Evolutionary conservation across 2,329 filamentous ascomycete genomes (phyloP), one percentile per base, ranked within the genome.

Genomic region (Hypomyces rosellus): DNA sequence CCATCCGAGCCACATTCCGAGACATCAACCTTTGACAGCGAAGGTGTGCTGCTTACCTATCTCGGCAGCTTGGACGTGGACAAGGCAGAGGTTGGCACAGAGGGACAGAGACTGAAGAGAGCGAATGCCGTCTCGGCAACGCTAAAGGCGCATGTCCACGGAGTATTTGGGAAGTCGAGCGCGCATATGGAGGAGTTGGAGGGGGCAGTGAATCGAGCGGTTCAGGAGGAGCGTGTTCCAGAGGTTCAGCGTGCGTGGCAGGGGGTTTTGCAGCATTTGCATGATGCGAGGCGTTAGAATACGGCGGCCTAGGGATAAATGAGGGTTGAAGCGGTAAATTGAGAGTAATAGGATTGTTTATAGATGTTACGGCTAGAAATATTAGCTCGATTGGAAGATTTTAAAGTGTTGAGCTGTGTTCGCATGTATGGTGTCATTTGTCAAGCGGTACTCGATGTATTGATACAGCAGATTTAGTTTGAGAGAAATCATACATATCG

Each of bases 51-150:
- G 1, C 50, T 69, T 14, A 61, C 62, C 11, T 78, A 77, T 61
- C 66, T 80, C 1, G 52, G 60, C 3, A 74, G 75, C 25, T 60
- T 82, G 7, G 74, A 78, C 30, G 58, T 74, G 3, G 70, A 74
- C 9, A 65, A 66, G 39, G 64, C 69, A 0, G 76, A 76, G 30
- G 66, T 69, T 0, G 75, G 78, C 0, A 74, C 74, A 0, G 79
- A 82, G 58, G 61, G 70, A 4, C 78, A 82, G 63, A 70, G 80
- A 14, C 57, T 71, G 18, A 65, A 65, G 52, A 67, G 78, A 36
- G 73, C 72, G 1, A 73, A 74, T 57, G 76, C 78, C 0, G 61
- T 75, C 0, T 64, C 64, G 2, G 68, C 70, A 0, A 67, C 74
- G 11, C 60, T 72, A 5, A 67, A 65, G 52, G 70, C 75, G 2